phyloP scores from a whole-genome alignment of 306 rosid species.

The Castanea sativa region DNA sequence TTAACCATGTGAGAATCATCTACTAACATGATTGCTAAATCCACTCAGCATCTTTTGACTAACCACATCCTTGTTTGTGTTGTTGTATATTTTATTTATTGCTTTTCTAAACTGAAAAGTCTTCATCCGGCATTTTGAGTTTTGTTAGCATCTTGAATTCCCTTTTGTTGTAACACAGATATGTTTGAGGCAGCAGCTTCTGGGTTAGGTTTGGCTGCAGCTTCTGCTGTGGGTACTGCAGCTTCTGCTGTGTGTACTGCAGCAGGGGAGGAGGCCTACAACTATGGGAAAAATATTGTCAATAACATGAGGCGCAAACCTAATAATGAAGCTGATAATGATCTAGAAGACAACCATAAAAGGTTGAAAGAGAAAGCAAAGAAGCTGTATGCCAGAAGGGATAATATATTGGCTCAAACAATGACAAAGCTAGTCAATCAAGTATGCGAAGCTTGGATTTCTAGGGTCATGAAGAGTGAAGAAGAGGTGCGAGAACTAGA shows the following conservation, averaged over 20 bases:
- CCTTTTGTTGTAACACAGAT: neutral
- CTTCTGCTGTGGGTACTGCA: no score
- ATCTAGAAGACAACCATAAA: neutral
- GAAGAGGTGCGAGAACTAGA: neutral
- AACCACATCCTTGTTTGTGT: no score
- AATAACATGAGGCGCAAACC: neutral
- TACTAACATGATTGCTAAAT: no score
- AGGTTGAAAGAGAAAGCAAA: neutral
- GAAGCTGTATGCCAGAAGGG: neutral
- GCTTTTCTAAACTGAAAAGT: neutral
- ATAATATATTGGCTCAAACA: neutral
- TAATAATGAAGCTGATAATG: neutral
- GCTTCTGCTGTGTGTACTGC: no score
- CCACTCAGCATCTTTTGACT: neutral
- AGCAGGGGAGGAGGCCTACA: neutral
- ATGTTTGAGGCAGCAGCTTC: neutral
- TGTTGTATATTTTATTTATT: no score
- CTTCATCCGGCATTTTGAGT: neutral
- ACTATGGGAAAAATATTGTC: neutral
- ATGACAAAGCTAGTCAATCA: neutral
- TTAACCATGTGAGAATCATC: no score
- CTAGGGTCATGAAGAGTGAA: neutral
- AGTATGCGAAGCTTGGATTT: neutral
- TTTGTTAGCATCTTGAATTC: neutral
- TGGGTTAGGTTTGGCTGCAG: neutral